These are phyloP conservation scores for Linaria vulgaris DNA, from an alignment of 257 asterid species.

Conservation along the genomic window DNA sequence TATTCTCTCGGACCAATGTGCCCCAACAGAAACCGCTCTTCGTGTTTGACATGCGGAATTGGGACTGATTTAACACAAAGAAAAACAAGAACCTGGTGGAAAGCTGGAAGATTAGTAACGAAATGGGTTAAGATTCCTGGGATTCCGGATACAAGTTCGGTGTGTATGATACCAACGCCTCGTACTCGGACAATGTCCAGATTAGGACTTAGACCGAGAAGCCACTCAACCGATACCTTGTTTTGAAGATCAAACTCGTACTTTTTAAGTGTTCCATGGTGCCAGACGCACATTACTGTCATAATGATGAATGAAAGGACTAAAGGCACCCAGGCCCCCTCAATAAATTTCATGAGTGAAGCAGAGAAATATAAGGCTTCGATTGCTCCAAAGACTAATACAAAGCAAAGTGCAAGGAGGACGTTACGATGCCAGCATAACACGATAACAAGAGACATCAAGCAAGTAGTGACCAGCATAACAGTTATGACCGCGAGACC, in stretches of 20 bases:
- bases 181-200: slow-evolving; percentile 82
- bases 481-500: slow-evolving; percentile 95
- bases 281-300: slow-evolving; percentile 81
- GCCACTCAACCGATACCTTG: slow-evolving; percentile 91
- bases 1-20: slow-evolving; percentile 75
- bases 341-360: slow-evolving; percentile 71
- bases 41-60: slow-evolving; percentile 74
- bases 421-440: slow-evolving; percentile 78
- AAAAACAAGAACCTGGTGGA: slow-evolving; percentile 85
- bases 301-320: slow-evolving; percentile 64
- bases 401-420: slow-evolving; percentile 60
- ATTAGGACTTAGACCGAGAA: slow-evolving; percentile 71
- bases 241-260: slow-evolving; percentile 83
- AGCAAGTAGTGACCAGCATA: slow-evolving; percentile 92
- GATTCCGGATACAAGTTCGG: slow-evolving; percentile 86
- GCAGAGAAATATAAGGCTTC: slow-evolving; percentile 84
- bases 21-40: slow-evolving; percentile 81
- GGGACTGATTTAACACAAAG: slow-evolving; percentile 85
- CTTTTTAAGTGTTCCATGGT: slow-evolving; percentile 74
- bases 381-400: slow-evolving; percentile 69
- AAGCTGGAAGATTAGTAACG: slow-evolving; percentile 90
- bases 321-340: slow-evolving; percentile 95
- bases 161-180: slow-evolving; percentile 90
- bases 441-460: slow-evolving; percentile 93
- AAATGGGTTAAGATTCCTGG: slow-evolving; percentile 92